Percentiles rank a stretch among this genome's conserved stretches.
These are phyloP conservation scores for Petunia axillaris DNA, from an alignment of 257 asterid species.

Conservation along the genomic window DNA sequence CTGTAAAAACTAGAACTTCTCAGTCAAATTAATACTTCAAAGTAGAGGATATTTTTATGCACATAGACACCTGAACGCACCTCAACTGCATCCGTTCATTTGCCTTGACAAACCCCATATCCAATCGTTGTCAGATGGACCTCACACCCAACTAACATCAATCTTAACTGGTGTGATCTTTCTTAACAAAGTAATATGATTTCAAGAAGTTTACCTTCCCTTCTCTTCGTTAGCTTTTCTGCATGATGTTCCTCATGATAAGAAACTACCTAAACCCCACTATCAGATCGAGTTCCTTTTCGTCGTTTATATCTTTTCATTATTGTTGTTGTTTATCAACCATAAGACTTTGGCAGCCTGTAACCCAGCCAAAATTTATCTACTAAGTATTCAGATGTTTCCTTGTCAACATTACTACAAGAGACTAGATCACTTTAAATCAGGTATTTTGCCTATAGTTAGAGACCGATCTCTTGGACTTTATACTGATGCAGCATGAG, in stretches of 20 bases:
- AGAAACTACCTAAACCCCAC: conserved; percentile 3
- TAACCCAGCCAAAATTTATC: neutral
- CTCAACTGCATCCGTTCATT: neutral
- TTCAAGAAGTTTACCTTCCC: neutral
- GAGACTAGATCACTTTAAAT: neutral
- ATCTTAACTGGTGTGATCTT: neutral
- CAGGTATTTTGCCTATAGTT: neutral
- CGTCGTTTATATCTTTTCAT: neutral
- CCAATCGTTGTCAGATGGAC: too few species aligned
- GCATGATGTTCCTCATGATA: neutral
- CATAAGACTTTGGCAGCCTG: neutral
- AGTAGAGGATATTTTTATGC: neutral
- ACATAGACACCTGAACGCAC: conserved; percentile 1
- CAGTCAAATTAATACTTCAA: neutral
- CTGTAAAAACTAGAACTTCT: conserved; percentile 13
- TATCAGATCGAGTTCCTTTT: neutral
- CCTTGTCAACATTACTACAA: neutral
- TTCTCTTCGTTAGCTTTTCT: conserved; percentile 5
- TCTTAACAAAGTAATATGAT: neutral
- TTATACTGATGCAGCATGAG: neutral
- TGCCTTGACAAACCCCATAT: neutral
- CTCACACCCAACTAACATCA: neutral
- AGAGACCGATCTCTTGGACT: neutral
- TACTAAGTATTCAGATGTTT: neutral
- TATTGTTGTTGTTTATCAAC: neutral